Evolutionary conservation across 805 yeast genomes (phyloP), one percentile per base, ranked within the genome.

Genomic region (Yarrowia sp.): DNA sequence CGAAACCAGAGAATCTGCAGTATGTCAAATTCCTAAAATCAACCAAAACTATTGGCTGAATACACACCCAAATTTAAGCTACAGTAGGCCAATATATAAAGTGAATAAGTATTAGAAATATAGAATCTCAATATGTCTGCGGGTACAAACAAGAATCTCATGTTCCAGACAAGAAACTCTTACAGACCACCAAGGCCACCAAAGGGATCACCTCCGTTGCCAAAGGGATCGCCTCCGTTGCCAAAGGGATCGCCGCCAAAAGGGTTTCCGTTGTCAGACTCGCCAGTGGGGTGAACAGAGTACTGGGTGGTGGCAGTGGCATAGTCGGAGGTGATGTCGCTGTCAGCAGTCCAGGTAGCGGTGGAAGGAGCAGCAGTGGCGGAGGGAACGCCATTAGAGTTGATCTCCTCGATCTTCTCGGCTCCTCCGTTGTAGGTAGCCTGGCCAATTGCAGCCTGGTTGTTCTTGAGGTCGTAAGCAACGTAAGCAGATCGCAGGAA

Each of bases 401-500:
- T 18, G 39, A 70, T 68, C 12, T 56, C 65, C 33, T 68, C 69
- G 12, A 44, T 25, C 16, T 13, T 44, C 29, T 25, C 47, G 16
- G 51, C 24, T 6, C 51, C 51, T 18, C 51, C 51, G 6, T 14
- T n/a, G 14, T 44, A 44, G 16, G 16, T 63, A 13, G 78, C 79
- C 66, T 77, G 82, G 4, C 84, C 88, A 61, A 86, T 66, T 1
- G 85, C 82, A 35, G 84, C 74, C 65, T 78, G 74, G 47, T 71
- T 71, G 64, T 77, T 78, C 24, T 84, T 87, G 56, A 85, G 73
- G 68, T 86, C 86, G 69, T 80, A 84, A 14, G 84, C 88, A 27
- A 82, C 78, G 69, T 86, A 87, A 4, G 84, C 85, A 42, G 80
- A 77, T 60, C 86, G 77, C 63, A 87, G 73, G 68, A 86, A 79